A percentile compares a stretch with the other conserved stretches of the same genome.
Conservation (phyloP, 106 monocot species). For the Platanthera guangdongensis region DNA sequence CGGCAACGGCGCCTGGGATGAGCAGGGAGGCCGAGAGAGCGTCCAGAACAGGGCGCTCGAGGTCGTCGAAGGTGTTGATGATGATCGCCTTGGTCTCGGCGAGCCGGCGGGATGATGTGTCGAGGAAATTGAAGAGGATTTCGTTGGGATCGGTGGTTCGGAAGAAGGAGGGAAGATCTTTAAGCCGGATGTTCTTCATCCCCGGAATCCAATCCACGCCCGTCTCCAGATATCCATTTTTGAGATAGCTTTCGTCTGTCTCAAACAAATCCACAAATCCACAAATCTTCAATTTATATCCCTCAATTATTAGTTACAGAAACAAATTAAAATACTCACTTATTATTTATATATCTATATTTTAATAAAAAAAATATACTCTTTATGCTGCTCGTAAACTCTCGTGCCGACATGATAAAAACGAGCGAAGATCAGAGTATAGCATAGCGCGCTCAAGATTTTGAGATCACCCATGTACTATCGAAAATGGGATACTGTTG, state of each 20-base stretch:
- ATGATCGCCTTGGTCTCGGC: slow-evolving; percentile 27
- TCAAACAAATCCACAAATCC: no score
- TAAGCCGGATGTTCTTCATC: slow-evolving; percentile 28
- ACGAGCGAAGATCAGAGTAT: no score
- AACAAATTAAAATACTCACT: no score
- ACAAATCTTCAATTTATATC: no score
- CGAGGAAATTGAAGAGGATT: slow-evolving; percentile 17
- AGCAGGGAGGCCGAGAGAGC: slow-evolving; percentile 17
- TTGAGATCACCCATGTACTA: no score
- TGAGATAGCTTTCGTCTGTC: slow-evolving; percentile 22
- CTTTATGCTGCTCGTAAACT: no score
- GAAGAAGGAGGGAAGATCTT: slow-evolving; percentile 38
- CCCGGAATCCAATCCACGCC: slow-evolving; percentile 34
- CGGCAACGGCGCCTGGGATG: slow-evolving; percentile 13
- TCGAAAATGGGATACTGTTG: no score
- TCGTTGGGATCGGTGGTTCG: slow-evolving; percentile 26
- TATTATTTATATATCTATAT: no score
- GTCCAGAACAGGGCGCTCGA: slow-evolving; percentile 29
- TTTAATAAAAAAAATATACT: no score
- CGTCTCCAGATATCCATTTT: slow-evolving; percentile 38
- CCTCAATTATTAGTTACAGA: no score
- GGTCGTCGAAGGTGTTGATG: slow-evolving; percentile 48
- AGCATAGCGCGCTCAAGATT: no score
- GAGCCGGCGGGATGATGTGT: background rate
- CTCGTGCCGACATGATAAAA: no score